These are phyloP conservation scores for Graphiopsis chlorocephala DNA, from an alignment of 2,329 filamentous ascomycete species.

Conservation along the genomic window DNA sequence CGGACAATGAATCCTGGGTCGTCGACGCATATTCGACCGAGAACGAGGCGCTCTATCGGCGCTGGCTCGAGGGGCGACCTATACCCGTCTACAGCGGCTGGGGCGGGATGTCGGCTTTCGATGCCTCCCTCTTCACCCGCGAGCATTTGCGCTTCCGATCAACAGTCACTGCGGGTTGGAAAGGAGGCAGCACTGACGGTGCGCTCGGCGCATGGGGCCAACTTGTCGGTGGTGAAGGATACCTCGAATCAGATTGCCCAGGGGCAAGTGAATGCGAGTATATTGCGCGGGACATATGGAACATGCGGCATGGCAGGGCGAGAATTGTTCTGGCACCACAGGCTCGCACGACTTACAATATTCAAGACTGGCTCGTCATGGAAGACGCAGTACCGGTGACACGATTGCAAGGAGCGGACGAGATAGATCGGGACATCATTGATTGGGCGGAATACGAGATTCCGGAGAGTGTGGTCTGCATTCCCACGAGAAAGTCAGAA, in stretches of 20 bases:
- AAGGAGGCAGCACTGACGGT: constrained; percentile 4
- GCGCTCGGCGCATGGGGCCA: constrained; percentile 12
- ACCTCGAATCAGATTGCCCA: constrained; percentile 11
- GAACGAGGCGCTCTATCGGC: background rate
- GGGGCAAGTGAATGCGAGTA: constrained; percentile 15
- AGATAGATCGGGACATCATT: background rate
- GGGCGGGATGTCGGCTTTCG: constrained; percentile 16
- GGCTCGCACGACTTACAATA: constrained; percentile 3
- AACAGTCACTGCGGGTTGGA: constrained; percentile 6
- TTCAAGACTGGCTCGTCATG: constrained; percentile 7
- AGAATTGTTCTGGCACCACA: constrained; percentile 6
- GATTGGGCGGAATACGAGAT: background rate
- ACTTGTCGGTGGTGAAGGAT: constrained; percentile 5
- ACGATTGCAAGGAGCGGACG: no score
- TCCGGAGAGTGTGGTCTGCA: background rate
- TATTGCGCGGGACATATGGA: constrained; percentile 15
- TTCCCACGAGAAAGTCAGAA: constrained; percentile 2
- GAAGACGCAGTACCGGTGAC: background rate
- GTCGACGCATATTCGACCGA: constrained; percentile 6
- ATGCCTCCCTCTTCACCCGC: constrained; percentile 6
- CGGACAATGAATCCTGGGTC: constrained; percentile 5
- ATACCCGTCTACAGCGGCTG: constrained; percentile 15
- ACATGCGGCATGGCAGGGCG: constrained; percentile 4
- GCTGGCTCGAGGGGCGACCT: constrained; percentile 8
- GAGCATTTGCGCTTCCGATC: constrained; percentile 14